Conservation (phyloP, 73 alveolate species). For the Blepharisma stoltei region DNA sequence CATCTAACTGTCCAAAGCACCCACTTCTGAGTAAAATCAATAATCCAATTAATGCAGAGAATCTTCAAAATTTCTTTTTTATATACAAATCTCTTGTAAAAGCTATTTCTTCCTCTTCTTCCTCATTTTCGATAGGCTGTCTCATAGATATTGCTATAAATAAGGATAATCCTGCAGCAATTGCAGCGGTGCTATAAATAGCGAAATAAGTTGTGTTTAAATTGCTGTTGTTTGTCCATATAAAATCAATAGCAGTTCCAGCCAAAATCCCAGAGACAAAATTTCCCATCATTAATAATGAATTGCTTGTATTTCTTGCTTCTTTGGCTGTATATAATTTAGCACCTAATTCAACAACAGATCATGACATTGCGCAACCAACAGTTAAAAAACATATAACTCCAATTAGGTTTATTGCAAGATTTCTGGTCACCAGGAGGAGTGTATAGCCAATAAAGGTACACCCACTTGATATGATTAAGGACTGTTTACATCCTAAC, state of each 20-base stretch:
- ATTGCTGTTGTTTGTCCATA: neutral
- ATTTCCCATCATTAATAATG: neutral
- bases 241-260: neutral
- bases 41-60: neutral
- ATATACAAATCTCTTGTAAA: too few relatives aligned
- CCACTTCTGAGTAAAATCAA: constrained; percentile 15
- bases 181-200: too few relatives aligned
- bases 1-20: constrained; percentile 26
- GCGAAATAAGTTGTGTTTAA: too few relatives aligned
- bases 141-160: too few relatives aligned
- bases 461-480: neutral
- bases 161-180: too few relatives aligned
- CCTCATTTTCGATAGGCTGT: too few relatives aligned
- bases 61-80: constrained; percentile 13
- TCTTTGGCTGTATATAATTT: neutral
- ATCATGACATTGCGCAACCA: neutral
- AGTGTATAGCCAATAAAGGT: too few relatives aligned
- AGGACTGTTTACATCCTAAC: neutral
- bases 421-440: too few relatives aligned
- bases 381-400: neutral
- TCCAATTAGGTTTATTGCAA: neutral
- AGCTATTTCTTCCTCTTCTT: too few relatives aligned
- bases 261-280: neutral
- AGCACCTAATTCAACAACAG: neutral
- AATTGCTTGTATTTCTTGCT: neutral